Evolutionary conservation across 1,284 basidiomycete genomes (phyloP).

Genomic region (Limonomyces culmigenus): DNA sequence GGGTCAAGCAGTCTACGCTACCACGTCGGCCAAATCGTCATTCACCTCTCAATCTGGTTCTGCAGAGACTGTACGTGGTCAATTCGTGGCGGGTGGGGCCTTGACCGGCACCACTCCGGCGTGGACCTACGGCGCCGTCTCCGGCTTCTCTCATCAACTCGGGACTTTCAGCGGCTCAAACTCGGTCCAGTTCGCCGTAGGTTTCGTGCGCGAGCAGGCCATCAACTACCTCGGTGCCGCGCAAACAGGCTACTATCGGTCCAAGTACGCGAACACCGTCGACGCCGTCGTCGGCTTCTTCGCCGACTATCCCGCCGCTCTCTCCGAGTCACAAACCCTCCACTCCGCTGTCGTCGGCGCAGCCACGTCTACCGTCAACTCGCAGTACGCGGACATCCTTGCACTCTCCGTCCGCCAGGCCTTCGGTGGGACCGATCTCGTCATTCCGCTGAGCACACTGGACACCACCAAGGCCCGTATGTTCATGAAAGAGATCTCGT

Average conservation of each 20-base stretch:
- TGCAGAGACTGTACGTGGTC: too few relatives aligned
- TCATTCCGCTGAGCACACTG: constrained; percentile 36
- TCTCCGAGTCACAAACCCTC: constrained; percentile 29
- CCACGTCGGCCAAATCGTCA: too few relatives aligned
- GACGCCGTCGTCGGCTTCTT: constrained; percentile 33
- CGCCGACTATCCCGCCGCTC: constrained; percentile 27
- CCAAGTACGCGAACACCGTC: constrained; percentile 31
- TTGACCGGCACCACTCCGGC: too few relatives aligned
- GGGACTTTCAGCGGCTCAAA: constrained; percentile 23
- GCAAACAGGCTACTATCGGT: constrained; percentile 25
- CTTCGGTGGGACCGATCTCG: constrained; percentile 42
- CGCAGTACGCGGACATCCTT: constrained; percentile 38
- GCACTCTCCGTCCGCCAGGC: constrained; percentile 43
- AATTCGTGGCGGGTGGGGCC: too few relatives aligned
- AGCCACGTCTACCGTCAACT: constrained; percentile 32
- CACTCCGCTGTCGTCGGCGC: constrained; percentile 36
- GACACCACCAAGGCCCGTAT: constrained; percentile 39
- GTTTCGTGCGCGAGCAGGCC: too few relatives aligned
- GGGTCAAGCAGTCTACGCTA: too few relatives aligned
- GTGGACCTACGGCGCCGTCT: constrained; percentile 43
- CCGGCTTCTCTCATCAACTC: constrained; percentile 39
- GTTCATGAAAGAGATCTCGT: constrained; percentile 36
- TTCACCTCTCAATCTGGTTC: too few relatives aligned
- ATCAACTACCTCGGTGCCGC: constrained; percentile 33
- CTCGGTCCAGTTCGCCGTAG: constrained; percentile 38